phyloP scores from a whole-genome alignment of 2,329 filamentous ascomycete species.

The Clarireedia monteithiana region DNA sequence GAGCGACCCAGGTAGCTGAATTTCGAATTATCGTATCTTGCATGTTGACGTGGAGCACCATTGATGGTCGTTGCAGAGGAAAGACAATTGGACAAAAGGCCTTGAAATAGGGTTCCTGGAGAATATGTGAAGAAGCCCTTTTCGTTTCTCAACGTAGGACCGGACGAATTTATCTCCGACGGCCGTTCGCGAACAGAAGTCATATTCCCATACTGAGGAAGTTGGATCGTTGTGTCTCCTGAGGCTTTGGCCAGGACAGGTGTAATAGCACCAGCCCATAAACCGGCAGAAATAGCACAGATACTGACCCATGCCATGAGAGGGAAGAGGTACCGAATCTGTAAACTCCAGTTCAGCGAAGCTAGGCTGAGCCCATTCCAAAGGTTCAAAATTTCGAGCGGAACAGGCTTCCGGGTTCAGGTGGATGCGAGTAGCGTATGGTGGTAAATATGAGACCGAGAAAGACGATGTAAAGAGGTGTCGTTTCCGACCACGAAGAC shows the following conservation, averaged over 20 bases:
- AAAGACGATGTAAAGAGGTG: background rate
- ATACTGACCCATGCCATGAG: background rate
- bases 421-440: background rate
- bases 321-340: background rate
- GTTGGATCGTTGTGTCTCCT: background rate
- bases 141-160: background rate
- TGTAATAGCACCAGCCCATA: slow-evolving; percentile 10
- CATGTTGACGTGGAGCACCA: background rate
- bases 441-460: slow-evolving; percentile 2
- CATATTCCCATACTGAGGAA: slow-evolving; percentile 6
- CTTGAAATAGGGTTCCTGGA: background rate
- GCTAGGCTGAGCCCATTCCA: slow-evolving; percentile 1
- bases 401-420: background rate
- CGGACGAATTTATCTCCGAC: background rate
- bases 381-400: slow-evolving; percentile 5
- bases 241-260: background rate
- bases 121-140: slow-evolving; percentile 2
- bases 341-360: slow-evolving; percentile 5
- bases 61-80: background rate
- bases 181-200: slow-evolving; percentile 1
- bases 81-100: background rate
- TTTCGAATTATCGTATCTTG: background rate
- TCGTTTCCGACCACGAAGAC: too few relatives aligned
- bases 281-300: slow-evolving; percentile 1
- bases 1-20: background rate